Evolutionary conservation across 164 flowering plant species (phyloP).

Genomic region (Sedum album): DNA sequence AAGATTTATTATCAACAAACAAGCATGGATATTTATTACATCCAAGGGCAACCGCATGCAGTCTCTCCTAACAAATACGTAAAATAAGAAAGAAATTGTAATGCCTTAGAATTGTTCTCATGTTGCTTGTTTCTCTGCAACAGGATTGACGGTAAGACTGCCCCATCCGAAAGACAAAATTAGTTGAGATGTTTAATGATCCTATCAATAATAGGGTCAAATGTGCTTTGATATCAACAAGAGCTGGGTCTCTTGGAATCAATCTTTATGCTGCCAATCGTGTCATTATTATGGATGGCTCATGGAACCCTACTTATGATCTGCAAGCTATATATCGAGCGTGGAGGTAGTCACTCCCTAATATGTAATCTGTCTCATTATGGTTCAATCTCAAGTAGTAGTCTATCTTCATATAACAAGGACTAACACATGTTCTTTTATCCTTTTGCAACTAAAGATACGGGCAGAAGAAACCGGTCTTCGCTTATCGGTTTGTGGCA

Average conservation of each 20-base stretch:
- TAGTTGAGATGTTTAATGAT: constrained; percentile 84
- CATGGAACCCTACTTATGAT: constrained; percentile 98
- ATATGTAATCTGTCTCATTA: no score
- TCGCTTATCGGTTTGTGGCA: constrained; percentile 91
- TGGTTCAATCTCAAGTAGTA: not conserved
- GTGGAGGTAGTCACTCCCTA: constrained; percentile 79
- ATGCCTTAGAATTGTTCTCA: not conserved
- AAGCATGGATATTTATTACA: not conserved
- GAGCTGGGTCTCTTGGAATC: constrained; percentile 95
- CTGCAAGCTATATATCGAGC: constrained; percentile 97
- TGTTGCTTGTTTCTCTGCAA: constrained; percentile 10
- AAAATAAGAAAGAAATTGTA: no score
- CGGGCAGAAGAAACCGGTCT: constrained; percentile 94
- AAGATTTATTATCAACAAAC: no score
- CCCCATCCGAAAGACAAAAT: constrained; percentile 78
- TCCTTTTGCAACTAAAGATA: constrained; percentile 41
- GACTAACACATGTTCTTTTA: not conserved
- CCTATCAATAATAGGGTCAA: constrained; percentile 78
- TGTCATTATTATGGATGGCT: constrained; percentile 92
- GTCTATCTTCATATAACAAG: not conserved
- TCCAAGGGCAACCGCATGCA: not conserved
- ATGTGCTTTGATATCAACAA: constrained; percentile 85
- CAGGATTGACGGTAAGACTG: constrained; percentile 94
- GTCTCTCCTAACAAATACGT: no score
- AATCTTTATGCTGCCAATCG: constrained; percentile 97